Evolutionary conservation across 2,329 filamentous ascomycete species (phyloP).

Genomic region (Lachnellula subtilissima): DNA sequence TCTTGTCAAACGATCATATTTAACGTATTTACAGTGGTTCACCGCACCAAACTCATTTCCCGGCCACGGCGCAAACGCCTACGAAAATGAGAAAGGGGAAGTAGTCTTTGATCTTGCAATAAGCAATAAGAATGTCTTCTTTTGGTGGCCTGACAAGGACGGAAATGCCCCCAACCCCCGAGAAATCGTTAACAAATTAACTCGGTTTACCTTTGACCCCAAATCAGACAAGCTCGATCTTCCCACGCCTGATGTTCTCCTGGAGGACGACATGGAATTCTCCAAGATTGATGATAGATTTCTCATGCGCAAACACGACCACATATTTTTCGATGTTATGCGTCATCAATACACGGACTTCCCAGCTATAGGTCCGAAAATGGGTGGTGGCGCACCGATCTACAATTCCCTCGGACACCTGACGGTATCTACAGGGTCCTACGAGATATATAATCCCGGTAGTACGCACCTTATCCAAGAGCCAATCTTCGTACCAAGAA

Average conservation of each 20-base stretch:
- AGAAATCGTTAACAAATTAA: constrained; percentile 17
- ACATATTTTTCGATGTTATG: constrained; percentile 42
- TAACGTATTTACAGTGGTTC: constrained; percentile 34
- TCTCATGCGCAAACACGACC: constrained; percentile 39
- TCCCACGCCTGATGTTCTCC: constrained; percentile 31
- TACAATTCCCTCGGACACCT: constrained; percentile 4
- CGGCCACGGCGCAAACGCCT: constrained; percentile 43
- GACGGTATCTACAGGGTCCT: constrained; percentile 2
- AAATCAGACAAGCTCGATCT: constrained; percentile 8
- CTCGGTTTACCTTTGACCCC: constrained; percentile 26
- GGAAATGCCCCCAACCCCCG: constrained; percentile 33
- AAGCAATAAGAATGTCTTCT: constrained; percentile 38
- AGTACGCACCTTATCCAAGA: constrained; percentile 23
- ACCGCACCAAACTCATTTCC: constrained; percentile 37
- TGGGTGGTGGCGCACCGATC: constrained; percentile 5
- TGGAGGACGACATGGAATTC: constrained; percentile 32
- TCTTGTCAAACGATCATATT: background rate
- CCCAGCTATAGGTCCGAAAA: background rate
- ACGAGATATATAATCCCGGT: constrained; percentile 18
- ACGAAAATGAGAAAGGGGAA: constrained; percentile 38
- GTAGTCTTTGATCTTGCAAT: constrained; percentile 37
- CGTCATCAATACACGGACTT: constrained; percentile 13
- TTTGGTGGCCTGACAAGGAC: constrained; percentile 37
- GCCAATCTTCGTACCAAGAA: constrained; percentile 23
- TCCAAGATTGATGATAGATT: constrained; percentile 29